Evolutionary conservation across 805 yeast species (phyloP).

Genomic region (Monosporozyma siamensis): DNA sequence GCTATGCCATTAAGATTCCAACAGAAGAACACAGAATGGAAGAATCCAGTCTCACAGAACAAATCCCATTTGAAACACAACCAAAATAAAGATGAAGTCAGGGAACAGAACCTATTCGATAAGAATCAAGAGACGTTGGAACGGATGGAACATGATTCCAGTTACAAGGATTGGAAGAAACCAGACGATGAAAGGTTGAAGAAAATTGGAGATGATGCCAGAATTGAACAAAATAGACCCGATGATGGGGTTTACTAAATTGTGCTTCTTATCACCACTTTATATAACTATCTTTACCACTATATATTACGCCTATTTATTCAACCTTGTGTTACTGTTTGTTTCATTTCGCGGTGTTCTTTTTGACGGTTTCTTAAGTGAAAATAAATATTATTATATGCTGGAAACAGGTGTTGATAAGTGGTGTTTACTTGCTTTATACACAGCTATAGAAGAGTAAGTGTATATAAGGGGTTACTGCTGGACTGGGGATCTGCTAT

Average conservation of each 20-base stretch:
- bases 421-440: too few species aligned
- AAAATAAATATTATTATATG: too few species aligned
- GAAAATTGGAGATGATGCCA: constrained; percentile 27
- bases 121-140: constrained; percentile 23
- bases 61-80: constrained; percentile 10
- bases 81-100: constrained; percentile 14
- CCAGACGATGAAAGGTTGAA: constrained; percentile 20
- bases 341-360: too few species aligned
- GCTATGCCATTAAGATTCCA: neutral
- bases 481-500: too few species aligned
- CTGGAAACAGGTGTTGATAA: too few species aligned
- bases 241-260: constrained; percentile 30
- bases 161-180: constrained; percentile 9
- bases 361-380: too few species aligned
- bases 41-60: neutral
- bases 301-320: too few species aligned
- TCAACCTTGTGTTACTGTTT: too few species aligned
- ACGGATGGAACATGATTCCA: constrained; percentile 19
- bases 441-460: too few species aligned
- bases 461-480: too few species aligned
- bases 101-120: constrained; percentile 22
- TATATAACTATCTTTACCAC: too few species aligned
- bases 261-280: neutral
- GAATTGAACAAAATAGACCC: constrained; percentile 29
- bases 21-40: neutral